Evolutionary conservation across 306 rosid species (phyloP).

Genomic region (Rosa persica): DNA sequence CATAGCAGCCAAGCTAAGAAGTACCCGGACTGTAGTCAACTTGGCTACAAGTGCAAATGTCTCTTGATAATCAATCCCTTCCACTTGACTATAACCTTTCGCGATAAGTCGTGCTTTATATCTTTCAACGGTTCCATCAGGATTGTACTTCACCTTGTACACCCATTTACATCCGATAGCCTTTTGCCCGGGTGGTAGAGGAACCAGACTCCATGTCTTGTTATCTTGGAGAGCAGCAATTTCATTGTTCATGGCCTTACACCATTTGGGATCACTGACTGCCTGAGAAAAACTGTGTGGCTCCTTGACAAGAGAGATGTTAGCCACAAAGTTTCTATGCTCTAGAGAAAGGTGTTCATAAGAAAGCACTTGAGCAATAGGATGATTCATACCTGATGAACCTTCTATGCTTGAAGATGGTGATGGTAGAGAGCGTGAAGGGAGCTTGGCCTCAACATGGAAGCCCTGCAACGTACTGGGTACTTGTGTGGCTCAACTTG

Average conservation of each 20-base stretch:
- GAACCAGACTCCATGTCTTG: background rate
- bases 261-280: background rate
- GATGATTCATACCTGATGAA: background rate
- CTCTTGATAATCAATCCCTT: too few species aligned
- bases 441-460: background rate
- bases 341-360: background rate
- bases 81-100: too few species aligned
- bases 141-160: too few species aligned
- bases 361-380: background rate
- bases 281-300: background rate
- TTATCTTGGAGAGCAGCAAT: background rate
- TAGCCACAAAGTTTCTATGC: background rate
- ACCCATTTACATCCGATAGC: too few species aligned
- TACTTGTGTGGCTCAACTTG: background rate
- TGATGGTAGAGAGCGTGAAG: background rate
- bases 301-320: background rate
- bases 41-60: too few species aligned
- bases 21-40: too few species aligned
- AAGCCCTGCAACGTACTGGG: background rate
- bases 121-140: too few species aligned
- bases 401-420: background rate
- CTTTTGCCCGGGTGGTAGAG: too few species aligned
- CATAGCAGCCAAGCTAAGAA: too few species aligned
- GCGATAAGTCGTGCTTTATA: too few species aligned
- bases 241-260: background rate